Evolutionary conservation across 768 basidiomycete genomes (phyloP).

Genomic region (Termitomyces bulborhizus): DNA sequence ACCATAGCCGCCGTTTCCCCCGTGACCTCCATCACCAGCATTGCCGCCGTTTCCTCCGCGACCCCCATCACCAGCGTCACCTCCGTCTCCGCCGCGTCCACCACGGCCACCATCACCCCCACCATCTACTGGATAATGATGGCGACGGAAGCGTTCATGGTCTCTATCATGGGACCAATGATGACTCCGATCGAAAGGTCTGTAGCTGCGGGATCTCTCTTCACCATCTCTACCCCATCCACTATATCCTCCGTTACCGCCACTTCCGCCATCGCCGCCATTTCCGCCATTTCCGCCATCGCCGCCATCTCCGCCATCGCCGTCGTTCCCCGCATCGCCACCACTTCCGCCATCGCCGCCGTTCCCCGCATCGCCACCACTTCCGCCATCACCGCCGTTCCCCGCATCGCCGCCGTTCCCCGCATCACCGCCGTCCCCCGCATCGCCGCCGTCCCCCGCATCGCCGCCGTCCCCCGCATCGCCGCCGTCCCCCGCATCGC

Average conservation of each 20-base stretch:
- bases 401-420: not conserved
- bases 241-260: no score
- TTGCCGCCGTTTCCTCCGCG: not conserved
- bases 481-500: not conserved
- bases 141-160: not conserved
- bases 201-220: conserved; percentile 1
- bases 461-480: no score
- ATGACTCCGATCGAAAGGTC: not conserved
- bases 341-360: no score
- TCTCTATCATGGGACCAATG: not conserved
- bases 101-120: not conserved
- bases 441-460: not conserved
- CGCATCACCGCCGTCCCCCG: not conserved
- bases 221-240: not conserved
- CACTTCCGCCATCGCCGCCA: no score
- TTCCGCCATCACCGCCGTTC: no score
- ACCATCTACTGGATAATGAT: not conserved
- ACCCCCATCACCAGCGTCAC: not conserved
- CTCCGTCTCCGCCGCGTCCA: not conserved
- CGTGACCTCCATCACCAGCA: not conserved
- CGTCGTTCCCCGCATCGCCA: no score
- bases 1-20: not conserved
- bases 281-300: no score
- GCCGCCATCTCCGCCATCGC: no score
- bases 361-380: no score